phyloP scores from a whole-genome alignment of 129 eudicot genomes.

The Pulicaria dysenterica region DNA sequence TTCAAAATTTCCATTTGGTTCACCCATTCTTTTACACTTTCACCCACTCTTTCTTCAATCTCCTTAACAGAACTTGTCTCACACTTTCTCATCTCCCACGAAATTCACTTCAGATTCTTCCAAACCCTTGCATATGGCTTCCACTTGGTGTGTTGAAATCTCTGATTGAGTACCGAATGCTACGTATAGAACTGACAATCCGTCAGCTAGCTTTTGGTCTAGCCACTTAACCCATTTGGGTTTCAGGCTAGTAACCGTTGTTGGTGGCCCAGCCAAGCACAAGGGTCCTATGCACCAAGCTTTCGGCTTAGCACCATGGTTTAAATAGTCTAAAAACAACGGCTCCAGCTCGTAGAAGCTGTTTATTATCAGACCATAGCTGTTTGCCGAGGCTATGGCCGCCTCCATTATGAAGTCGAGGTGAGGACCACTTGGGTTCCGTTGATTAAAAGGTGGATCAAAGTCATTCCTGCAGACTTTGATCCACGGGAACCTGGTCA shows the following conservation, averaged over 20 bases:
- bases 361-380: slow-evolving; percentile 31
- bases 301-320: slow-evolving; percentile 25
- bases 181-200: slow-evolving; percentile 48
- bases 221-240: slow-evolving; percentile 65
- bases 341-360: slow-evolving; percentile 39
- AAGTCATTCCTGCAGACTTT: slow-evolving; percentile 58
- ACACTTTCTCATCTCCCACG: slow-evolving; percentile 57
- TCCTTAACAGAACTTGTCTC: slow-evolving; percentile 27
- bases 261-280: slow-evolving; percentile 14
- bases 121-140: slow-evolving; percentile 51
- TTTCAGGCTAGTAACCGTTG: background rate
- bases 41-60: slow-evolving; percentile 48
- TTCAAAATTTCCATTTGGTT: slow-evolving; percentile 52
- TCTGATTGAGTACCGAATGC: slow-evolving; percentile 73
- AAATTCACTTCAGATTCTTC: slow-evolving; percentile 53
- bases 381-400: slow-evolving; percentile 7
- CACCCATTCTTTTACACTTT: slow-evolving; percentile 66
- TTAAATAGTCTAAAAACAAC: slow-evolving; percentile 16
- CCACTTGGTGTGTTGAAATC: slow-evolving; percentile 41
- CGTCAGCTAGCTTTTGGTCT: slow-evolving; percentile 42
- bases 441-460: slow-evolving; percentile 21
- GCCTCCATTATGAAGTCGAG: slow-evolving; percentile 21
- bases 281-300: slow-evolving; percentile 32
- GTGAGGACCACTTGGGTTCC: slow-evolving; percentile 14
- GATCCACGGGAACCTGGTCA: slow-evolving; percentile 56